Percentiles rank a stretch among this genome's conserved stretches.
phyloP scores from a whole-genome alignment of 495 filamentous ascomycete genomes.

The Cudoniella acicularis region DNA sequence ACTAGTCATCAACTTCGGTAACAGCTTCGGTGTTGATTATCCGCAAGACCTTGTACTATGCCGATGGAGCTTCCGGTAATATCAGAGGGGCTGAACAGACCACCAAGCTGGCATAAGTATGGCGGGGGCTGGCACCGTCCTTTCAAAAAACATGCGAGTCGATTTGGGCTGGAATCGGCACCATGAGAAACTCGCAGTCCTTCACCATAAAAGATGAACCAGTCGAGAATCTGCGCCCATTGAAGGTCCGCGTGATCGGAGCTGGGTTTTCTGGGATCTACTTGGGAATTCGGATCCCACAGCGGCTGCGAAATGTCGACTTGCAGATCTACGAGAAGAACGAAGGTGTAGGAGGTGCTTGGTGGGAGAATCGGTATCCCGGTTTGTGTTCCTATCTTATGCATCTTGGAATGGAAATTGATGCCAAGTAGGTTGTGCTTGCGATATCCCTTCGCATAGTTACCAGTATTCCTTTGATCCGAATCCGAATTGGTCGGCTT shows the following conservation, averaged over 20 bases:
- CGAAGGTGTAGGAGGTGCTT: slow-evolving; percentile 56
- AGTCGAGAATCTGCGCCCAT: slow-evolving; percentile 41
- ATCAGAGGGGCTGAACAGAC: no score
- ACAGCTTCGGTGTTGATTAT: no score
- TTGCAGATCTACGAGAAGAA: slow-evolving; percentile 78
- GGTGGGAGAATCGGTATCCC: slow-evolving; percentile 66
- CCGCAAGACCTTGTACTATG: no score
- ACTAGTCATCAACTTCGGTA: no score
- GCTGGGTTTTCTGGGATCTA: slow-evolving; percentile 48
- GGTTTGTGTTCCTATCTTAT: slow-evolving; percentile 49
- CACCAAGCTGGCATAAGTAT: no score
- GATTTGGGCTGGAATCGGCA: not conserved
- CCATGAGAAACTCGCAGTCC: not conserved
- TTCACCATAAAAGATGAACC: slow-evolving; percentile 33
- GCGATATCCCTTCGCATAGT: slow-evolving; percentile 66
- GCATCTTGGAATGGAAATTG: not conserved
- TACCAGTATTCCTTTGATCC: slow-evolving; percentile 66
- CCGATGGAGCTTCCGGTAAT: no score
- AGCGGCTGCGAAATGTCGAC: slow-evolving; percentile 33
- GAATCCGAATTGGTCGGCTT: slow-evolving; percentile 62
- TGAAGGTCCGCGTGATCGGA: slow-evolving; percentile 45
- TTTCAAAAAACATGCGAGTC: not conserved
- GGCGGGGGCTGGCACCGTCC: no score
- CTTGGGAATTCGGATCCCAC: slow-evolving; percentile 32
- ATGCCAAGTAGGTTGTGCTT: slow-evolving; percentile 8